phyloP scores from a whole-genome alignment of 2,329 filamentous ascomycete genomes.

The Biscogniauxia marginata region DNA sequence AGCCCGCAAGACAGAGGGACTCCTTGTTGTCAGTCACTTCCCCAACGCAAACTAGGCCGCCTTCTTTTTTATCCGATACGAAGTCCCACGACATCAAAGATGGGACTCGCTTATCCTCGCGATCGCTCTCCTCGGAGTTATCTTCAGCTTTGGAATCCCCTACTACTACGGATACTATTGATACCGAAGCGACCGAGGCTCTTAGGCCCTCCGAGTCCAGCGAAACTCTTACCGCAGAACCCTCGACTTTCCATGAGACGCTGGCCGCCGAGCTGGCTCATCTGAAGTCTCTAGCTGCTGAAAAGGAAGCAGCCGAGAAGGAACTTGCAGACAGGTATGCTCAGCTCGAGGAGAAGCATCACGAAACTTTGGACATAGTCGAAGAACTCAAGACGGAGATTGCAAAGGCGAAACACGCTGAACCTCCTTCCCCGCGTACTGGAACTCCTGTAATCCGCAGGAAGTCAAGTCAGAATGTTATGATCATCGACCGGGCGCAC shows the following conservation, averaged over 20 bases:
- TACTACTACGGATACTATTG: slow-evolving; percentile 61
- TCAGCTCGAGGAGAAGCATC: slow-evolving; percentile 80
- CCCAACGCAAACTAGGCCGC: slow-evolving; percentile 56
- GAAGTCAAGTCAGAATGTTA: slow-evolving; percentile 87
- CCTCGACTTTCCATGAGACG: slow-evolving; percentile 39
- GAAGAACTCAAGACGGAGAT: slow-evolving; percentile 89
- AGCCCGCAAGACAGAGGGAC: slow-evolving; percentile 54
- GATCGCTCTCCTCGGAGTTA: slow-evolving; percentile 90
- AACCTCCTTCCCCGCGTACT: slow-evolving; percentile 60
- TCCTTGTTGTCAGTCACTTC: slow-evolving; percentile 55
- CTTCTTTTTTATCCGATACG: slow-evolving; percentile 81
- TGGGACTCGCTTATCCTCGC: slow-evolving; percentile 70
- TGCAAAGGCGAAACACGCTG: slow-evolving; percentile 67
- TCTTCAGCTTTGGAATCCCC: slow-evolving; percentile 81
- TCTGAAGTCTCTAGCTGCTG: slow-evolving; percentile 66
- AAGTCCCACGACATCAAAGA: slow-evolving; percentile 70
- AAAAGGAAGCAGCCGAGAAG: slow-evolving; percentile 74
- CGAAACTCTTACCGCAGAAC: slow-evolving; percentile 37
- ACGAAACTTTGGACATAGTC: slow-evolving; percentile 77
- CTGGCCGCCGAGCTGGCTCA: slow-evolving; percentile 66
- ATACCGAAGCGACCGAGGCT: slow-evolving; percentile 58
- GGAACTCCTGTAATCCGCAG: slow-evolving; percentile 81
- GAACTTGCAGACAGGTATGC: slow-evolving; percentile 75
- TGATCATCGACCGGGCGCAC: slow-evolving; percentile 86
- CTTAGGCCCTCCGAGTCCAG: slow-evolving; percentile 43